phyloP scores from a whole-genome alignment of 2,329 filamentous ascomycete species.

The Fusarium camptoceras region DNA sequence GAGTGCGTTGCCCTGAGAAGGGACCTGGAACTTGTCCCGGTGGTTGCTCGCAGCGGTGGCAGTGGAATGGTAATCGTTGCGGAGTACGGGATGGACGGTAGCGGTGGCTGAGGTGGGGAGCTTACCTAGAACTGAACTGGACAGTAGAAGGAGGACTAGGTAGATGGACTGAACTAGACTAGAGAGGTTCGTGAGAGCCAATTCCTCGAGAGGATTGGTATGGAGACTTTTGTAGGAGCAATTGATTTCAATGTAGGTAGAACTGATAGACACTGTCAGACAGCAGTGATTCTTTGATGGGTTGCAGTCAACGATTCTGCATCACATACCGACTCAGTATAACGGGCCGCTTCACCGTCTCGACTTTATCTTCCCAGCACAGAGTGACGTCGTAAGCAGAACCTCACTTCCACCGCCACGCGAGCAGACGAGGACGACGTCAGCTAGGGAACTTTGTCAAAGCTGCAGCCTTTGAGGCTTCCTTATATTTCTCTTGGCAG shows the following conservation, averaged over 20 bases:
- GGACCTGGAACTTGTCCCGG: slow-evolving; percentile 29
- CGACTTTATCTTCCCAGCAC: slow-evolving; percentile 33
- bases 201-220: slow-evolving; percentile 6
- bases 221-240: not conserved
- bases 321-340: slow-evolving; percentile 1
- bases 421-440: slow-evolving; percentile 35
- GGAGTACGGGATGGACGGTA: slow-evolving; percentile 11
- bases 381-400: slow-evolving; percentile 46
- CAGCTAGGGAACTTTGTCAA: slow-evolving; percentile 42
- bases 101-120: slow-evolving; percentile 38
- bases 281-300: not conserved
- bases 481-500: slow-evolving; percentile 37
- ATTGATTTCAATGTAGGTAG: slow-evolving; percentile 7
- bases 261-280: not conserved
- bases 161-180: not conserved
- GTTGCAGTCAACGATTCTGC: not conserved
- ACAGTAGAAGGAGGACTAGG: not conserved
- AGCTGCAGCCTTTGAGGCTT: slow-evolving; percentile 46
- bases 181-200: slow-evolving; percentile 18
- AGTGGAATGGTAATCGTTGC: slow-evolving; percentile 29
- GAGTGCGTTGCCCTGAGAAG: slow-evolving; percentile 33
- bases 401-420: slow-evolving; percentile 39
- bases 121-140: slow-evolving; percentile 18
- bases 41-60: slow-evolving; percentile 26
- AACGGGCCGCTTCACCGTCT: slow-evolving; percentile 27